Evolutionary conservation across 2,329 filamentous ascomycete species (phyloP).

Genomic region (Diaporthe humulicola): DNA sequence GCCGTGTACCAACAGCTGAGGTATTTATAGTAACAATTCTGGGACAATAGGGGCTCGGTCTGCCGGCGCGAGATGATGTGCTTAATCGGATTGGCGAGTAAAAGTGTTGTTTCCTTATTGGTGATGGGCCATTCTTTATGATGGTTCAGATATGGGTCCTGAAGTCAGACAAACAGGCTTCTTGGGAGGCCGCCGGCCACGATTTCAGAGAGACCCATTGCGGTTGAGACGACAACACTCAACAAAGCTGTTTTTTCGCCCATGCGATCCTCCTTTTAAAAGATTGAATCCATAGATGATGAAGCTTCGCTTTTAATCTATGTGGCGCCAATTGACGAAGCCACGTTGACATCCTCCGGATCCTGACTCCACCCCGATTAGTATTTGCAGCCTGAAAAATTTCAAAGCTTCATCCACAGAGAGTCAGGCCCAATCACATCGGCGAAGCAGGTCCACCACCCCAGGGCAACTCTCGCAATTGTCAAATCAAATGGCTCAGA

Average conservation of each 20-base stretch:
- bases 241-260: neutral
- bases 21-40: conserved; percentile 3
- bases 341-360: conserved; percentile 26
- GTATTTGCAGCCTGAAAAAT: conserved; percentile 11
- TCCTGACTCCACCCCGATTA: conserved; percentile 21
- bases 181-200: conserved; percentile 25
- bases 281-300: conserved; percentile 13
- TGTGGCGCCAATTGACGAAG: conserved; percentile 21
- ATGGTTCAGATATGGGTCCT: conserved; percentile 1
- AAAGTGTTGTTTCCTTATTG: neutral
- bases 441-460: conserved; percentile 3
- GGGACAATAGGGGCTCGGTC: conserved; percentile 3
- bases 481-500: conserved; percentile 23
- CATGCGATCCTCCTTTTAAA: conserved; percentile 32
- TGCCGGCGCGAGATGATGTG: conserved; percentile 10
- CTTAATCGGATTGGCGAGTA: conserved; percentile 1
- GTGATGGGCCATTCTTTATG: conserved; percentile 27
- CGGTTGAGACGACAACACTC: neutral
- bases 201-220: conserved; percentile 24
- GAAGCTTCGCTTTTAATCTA: conserved; percentile 8
- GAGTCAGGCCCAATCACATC: conserved; percentile 17
- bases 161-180: conserved; percentile 11
- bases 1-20: conserved; percentile 18
- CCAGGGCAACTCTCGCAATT: conserved; percentile 5
- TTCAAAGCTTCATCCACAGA: conserved; percentile 21